Evolutionary conservation across 306 rosid species (phyloP).

Genomic region (Carpinus viminea): DNA sequence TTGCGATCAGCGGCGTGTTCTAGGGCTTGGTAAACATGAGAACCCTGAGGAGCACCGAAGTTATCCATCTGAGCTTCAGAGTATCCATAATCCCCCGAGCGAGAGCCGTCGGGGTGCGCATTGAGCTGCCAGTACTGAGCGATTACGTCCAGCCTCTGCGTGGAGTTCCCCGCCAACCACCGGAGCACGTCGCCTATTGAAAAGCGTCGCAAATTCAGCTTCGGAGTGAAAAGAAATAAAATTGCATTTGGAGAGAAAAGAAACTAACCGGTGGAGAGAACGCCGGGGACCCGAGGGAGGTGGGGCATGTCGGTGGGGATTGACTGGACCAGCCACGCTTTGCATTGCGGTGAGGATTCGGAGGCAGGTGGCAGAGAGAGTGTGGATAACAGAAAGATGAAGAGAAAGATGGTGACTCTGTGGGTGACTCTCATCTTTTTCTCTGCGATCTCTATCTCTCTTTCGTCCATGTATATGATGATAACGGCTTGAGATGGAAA

Average conservation of each 20-base stretch:
- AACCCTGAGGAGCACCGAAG: constrained; percentile 77
- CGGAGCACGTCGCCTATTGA: constrained; percentile 72
- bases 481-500: no score
- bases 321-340: constrained; percentile 58
- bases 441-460: no score
- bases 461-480: no score
- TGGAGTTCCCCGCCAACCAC: constrained; percentile 80
- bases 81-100: constrained; percentile 87
- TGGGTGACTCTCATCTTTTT: neutral
- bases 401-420: neutral
- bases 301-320: constrained; percentile 54
- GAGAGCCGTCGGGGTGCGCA: constrained; percentile 60
- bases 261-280: constrained; percentile 24
- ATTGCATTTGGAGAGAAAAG: no score
- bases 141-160: constrained; percentile 63
- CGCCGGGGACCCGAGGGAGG: constrained; percentile 49
- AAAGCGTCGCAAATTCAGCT: neutral
- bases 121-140: constrained; percentile 85
- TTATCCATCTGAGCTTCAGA: constrained; percentile 50
- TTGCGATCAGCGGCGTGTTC: constrained; percentile 75
- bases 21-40: constrained; percentile 59
- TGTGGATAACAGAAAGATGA: neutral
- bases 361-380: constrained; percentile 23
- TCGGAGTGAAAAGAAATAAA: no score
- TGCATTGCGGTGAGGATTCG: constrained; percentile 30